phyloP scores from a whole-genome alignment of 2,329 filamentous ascomycete species.

The Alternaria sp. region DNA sequence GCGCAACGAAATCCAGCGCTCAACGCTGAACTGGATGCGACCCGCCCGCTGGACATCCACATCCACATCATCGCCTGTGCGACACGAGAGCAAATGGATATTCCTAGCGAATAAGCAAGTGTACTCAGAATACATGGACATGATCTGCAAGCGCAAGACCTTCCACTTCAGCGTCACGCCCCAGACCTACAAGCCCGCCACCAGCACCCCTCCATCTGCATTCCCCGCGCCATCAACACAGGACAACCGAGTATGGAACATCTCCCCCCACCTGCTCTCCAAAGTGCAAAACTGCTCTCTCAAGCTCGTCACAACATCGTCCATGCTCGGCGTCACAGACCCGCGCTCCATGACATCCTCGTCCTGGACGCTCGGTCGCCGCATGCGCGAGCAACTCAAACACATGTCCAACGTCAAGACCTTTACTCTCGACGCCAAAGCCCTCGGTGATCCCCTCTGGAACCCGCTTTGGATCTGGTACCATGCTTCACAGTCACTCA shows the following conservation, averaged over 20 bases:
- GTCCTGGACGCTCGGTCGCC: slow-evolving; percentile 40
- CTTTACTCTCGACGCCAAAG: slow-evolving; percentile 41
- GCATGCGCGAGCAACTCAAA: slow-evolving; percentile 33
- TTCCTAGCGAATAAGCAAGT: slow-evolving; percentile 44
- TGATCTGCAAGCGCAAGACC: slow-evolving; percentile 38
- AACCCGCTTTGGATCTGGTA: slow-evolving; percentile 51
- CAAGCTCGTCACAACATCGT: slow-evolving; percentile 41
- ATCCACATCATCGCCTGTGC: not conserved
- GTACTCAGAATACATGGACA: slow-evolving; percentile 43
- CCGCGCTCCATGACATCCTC: slow-evolving; percentile 43
- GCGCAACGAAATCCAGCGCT: slow-evolving; percentile 12
- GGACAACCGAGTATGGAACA: slow-evolving; percentile 35
- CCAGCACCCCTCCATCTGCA: not conserved
- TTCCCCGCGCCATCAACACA: not conserved
- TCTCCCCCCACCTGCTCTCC: slow-evolving; percentile 26
- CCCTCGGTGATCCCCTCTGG: slow-evolving; percentile 48
- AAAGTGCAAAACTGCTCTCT: slow-evolving; percentile 37
- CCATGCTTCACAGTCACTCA: slow-evolving; percentile 43
- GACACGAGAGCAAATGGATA: slow-evolving; percentile 29
- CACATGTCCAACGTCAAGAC: slow-evolving; percentile 23
- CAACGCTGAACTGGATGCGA: slow-evolving; percentile 26
- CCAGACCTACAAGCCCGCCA: slow-evolving; percentile 30
- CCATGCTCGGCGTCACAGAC: slow-evolving; percentile 45
- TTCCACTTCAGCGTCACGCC: slow-evolving; percentile 44
- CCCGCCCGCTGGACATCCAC: slow-evolving; percentile 11